Evolutionary conservation across 1,139 yeast genomes (phyloP).

Genomic region (Diutina pseudorugosa): DNA sequence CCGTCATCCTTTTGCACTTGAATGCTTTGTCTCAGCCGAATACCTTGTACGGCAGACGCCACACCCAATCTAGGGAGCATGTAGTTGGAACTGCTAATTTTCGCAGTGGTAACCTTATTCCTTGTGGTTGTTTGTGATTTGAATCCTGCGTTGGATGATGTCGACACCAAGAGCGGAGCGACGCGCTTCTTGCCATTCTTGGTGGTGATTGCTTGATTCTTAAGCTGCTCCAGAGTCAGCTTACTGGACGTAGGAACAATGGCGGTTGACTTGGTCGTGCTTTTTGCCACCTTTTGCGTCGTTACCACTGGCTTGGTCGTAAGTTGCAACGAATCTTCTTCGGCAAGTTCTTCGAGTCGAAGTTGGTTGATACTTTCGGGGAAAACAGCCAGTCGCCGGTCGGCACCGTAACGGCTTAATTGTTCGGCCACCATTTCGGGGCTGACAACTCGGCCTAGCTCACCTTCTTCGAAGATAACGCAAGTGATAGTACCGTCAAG

Average conservation of each 20-base stretch:
- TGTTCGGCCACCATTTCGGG: slow-evolving; percentile 51
- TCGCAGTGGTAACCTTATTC: slow-evolving; percentile 13
- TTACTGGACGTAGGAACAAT: not conserved
- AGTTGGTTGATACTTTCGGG: slow-evolving; percentile 84
- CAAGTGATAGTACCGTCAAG: slow-evolving; percentile 76
- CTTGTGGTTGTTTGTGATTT: slow-evolving; percentile 9
- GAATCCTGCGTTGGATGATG: slow-evolving; percentile 17
- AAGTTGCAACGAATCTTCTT: not conserved
- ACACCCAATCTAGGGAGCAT: slow-evolving; percentile 36
- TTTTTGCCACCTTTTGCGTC: not conserved
- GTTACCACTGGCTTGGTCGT: not conserved
- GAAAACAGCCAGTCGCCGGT: slow-evolving; percentile 67
- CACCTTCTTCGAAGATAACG: slow-evolving; percentile 55
- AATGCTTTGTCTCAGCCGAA: slow-evolving; percentile 13
- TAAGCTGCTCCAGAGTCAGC: slow-evolving; percentile 7
- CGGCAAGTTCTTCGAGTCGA: slow-evolving; percentile 40
- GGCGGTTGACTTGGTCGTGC: not conserved
- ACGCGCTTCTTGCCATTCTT: slow-evolving; percentile 82
- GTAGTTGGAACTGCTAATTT: slow-evolving; percentile 30
- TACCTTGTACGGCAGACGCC: slow-evolving; percentile 35
- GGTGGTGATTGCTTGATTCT: slow-evolving; percentile 38
- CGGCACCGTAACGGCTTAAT: slow-evolving; percentile 78
- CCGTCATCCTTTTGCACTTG: slow-evolving; percentile 19
- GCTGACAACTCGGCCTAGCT: slow-evolving; percentile 64
- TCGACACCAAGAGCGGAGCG: slow-evolving; percentile 67